Conservation (phyloP, 2,329 filamentous ascomycete genomes). For the Graphilbum fragrans region DNA sequence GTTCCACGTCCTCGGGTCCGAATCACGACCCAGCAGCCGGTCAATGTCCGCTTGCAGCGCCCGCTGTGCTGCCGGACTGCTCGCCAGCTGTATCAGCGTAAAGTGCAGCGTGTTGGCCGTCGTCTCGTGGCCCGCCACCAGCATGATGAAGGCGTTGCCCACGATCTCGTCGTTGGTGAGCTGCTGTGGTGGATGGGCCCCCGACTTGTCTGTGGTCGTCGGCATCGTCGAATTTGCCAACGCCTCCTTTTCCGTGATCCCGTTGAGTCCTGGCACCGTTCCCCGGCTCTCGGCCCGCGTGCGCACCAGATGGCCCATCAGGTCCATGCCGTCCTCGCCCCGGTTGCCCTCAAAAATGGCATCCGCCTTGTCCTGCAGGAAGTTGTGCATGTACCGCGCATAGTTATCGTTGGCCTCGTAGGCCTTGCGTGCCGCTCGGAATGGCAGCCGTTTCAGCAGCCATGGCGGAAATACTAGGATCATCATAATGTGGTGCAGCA, state of each 20-base stretch:
- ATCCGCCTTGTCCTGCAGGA: constrained; percentile 48
- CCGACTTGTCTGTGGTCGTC: not conserved
- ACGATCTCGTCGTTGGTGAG: constrained; percentile 55
- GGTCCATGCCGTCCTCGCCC: constrained; percentile 33
- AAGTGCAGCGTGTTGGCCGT: constrained; percentile 67
- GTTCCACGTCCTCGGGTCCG: constrained; percentile 51
- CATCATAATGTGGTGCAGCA: constrained; percentile 52
- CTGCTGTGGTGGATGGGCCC: no score
- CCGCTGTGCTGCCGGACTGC: constrained; percentile 50
- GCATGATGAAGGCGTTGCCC: constrained; percentile 58
- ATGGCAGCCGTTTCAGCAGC: constrained; percentile 39
- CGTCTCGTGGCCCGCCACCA: constrained; percentile 70
- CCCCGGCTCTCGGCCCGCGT: constrained; percentile 21
- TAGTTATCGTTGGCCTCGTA: constrained; percentile 49
- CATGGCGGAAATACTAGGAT: constrained; percentile 48
- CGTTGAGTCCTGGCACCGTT: no score
- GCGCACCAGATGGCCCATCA: constrained; percentile 38
- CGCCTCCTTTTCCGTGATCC: constrained; percentile 10
- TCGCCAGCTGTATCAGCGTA: constrained; percentile 54
- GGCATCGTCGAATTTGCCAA: constrained; percentile 6
- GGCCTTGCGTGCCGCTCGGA: constrained; percentile 37
- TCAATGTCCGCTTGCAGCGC: constrained; percentile 59
- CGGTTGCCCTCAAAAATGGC: constrained; percentile 26
- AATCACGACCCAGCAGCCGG: constrained; percentile 41
- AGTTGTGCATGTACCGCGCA: constrained; percentile 56